A percentile compares a stretch with the other conserved stretches of the same genome.
These are phyloP conservation scores for Escovopsis sp. DNA, from an alignment of 2,329 filamentous ascomycete genomes.

Conservation along the genomic window DNA sequence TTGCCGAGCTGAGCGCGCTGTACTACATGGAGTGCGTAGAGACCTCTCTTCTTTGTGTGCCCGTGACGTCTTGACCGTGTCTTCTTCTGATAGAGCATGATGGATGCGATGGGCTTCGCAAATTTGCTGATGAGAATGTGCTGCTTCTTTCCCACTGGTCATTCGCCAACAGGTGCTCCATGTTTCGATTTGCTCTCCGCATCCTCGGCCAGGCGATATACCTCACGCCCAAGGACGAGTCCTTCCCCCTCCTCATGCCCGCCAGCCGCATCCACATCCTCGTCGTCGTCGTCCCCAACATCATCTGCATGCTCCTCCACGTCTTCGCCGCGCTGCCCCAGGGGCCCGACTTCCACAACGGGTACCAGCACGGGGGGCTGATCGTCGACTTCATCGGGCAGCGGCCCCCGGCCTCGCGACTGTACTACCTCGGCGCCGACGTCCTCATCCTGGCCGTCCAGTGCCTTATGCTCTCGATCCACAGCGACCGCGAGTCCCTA, in stretches of 20 bases:
- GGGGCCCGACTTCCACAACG: slow-evolving; percentile 45
- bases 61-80: no score
- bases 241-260: slow-evolving; percentile 39
- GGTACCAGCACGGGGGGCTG: slow-evolving; percentile 52
- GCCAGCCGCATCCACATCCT: slow-evolving; percentile 41
- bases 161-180: slow-evolving; percentile 37
- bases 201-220: slow-evolving; percentile 45
- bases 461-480: slow-evolving; percentile 48
- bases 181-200: slow-evolving; percentile 45
- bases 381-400: slow-evolving; percentile 56
- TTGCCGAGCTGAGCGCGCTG: slow-evolving; percentile 46
- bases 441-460: slow-evolving; percentile 40
- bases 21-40: slow-evolving; percentile 52
- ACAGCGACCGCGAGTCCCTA: slow-evolving; percentile 43
- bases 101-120: no score
- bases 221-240: slow-evolving; percentile 45
- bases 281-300: slow-evolving; percentile 41
- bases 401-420: slow-evolving; percentile 40
- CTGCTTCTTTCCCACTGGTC: neutral
- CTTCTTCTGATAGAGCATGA: no score
- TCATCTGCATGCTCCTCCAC: slow-evolving; percentile 46
- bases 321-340: slow-evolving; percentile 36
- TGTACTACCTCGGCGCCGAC: slow-evolving; percentile 41
- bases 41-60: neutral
- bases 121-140: neutral